Conservation (phyloP, 257 asterid genomes). For the Dorcoceras hygrometricum region DNA sequence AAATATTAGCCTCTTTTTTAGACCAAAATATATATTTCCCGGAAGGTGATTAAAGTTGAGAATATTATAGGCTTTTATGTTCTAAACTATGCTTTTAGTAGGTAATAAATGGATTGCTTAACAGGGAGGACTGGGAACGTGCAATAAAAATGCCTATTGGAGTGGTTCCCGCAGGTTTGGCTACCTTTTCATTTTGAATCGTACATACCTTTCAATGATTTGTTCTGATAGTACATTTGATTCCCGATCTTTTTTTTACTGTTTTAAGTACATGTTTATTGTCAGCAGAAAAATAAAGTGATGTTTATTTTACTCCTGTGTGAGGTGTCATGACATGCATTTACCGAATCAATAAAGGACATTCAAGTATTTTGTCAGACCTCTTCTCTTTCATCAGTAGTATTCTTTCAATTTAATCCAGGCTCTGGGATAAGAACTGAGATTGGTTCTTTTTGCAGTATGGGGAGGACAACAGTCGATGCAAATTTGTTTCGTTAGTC, state of each 20-base stretch:
- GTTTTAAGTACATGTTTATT: background rate
- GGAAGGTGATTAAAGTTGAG: constrained; percentile 12
- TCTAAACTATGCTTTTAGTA: constrained; percentile 47
- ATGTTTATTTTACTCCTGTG: background rate
- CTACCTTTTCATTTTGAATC: constrained; percentile 8
- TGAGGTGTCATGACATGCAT: background rate
- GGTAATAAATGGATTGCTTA: constrained; percentile 93
- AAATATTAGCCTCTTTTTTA: background rate
- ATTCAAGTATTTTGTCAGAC: background rate
- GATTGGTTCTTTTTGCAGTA: too few species aligned
- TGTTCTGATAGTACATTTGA: background rate
- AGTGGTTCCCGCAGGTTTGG: constrained; percentile 85
- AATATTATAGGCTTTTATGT: constrained; percentile 24
- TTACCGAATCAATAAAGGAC: background rate
- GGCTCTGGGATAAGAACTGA: background rate
- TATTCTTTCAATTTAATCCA: background rate
- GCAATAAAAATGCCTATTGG: constrained; percentile 87
- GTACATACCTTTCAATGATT: background rate
- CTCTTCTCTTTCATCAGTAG: background rate
- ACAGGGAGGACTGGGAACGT: constrained; percentile 77
- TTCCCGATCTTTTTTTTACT: background rate
- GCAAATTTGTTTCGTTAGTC: too few species aligned
- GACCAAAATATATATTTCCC: constrained; percentile 17
- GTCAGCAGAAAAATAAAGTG: background rate
- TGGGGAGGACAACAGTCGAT: too few species aligned